phyloP scores from a whole-genome alignment of 805 yeast species.

The Pichia pseudocactophila region DNA sequence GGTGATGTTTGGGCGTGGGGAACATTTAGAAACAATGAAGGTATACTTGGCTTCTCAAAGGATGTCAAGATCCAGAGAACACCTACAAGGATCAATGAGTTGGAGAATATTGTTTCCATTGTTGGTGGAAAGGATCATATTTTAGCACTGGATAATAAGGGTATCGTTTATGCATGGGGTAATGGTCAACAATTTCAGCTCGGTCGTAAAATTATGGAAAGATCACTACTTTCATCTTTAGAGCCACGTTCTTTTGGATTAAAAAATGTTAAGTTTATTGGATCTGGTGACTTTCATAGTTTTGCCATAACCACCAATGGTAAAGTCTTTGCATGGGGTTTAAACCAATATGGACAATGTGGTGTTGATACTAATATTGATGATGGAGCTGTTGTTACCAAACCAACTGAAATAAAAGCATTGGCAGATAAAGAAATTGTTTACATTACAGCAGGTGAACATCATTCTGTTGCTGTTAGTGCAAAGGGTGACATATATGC shows the following conservation, averaged over 20 bases:
- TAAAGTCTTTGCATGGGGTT: constrained; percentile 82
- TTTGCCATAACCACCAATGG: constrained; percentile 78
- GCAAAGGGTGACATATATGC: constrained; percentile 64
- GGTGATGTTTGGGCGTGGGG: constrained; percentile 98
- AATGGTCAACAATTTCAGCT: constrained; percentile 89
- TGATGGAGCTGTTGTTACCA: constrained; percentile 74
- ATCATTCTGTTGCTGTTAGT: constrained; percentile 75
- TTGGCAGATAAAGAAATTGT: constrained; percentile 51
- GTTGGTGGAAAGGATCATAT: constrained; percentile 93
- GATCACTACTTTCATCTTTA: constrained; percentile 61
- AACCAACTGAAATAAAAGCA: constrained; percentile 65
- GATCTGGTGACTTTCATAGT: constrained; percentile 93
- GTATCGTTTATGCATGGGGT: constrained; percentile 95
- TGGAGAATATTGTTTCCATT: constrained; percentile 66
- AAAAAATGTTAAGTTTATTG: constrained; percentile 66
- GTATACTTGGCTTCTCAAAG: constrained; percentile 73
- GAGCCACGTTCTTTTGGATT: constrained; percentile 82
- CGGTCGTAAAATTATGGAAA: constrained; percentile 78
- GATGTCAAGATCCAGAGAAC: constrained; percentile 51
- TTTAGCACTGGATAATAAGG: constrained; percentile 72
- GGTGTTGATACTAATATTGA: constrained; percentile 71
- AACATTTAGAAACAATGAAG: constrained; percentile 89
- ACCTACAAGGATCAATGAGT: constrained; percentile 55
- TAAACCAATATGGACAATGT: constrained; percentile 95
- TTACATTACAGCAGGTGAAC: constrained; percentile 85